A percentile compares a stretch with the other conserved stretches of the same genome.
Evolutionary conservation across 495 filamentous ascomycete species (phyloP).

Genomic region (Xylaria sp.): DNA sequence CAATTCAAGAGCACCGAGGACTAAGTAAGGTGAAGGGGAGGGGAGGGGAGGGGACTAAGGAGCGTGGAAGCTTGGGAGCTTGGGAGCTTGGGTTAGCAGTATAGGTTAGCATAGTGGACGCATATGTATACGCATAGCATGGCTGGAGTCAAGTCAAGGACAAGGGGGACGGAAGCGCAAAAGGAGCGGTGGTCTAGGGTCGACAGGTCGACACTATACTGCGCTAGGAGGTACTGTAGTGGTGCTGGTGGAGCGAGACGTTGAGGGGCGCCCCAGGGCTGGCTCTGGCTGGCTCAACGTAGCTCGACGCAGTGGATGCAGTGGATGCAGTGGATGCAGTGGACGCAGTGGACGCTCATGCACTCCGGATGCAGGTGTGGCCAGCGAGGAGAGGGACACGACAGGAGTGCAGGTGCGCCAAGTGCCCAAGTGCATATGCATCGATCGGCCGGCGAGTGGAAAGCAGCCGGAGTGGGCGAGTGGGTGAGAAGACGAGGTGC

Average conservation of each 20-base stretch:
- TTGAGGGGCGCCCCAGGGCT: conserved; percentile 26
- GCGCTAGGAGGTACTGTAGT: conserved; percentile 12
- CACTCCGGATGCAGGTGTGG: conserved; percentile 45
- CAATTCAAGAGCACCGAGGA: conserved; percentile 1
- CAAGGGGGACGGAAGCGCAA: conserved; percentile 31
- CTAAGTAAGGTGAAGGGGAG: background rate
- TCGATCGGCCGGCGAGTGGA: conserved; percentile 40
- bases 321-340: too few species aligned
- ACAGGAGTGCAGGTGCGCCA: conserved; percentile 35
- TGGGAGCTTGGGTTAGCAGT: background rate
- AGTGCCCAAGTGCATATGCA: conserved; percentile 43
- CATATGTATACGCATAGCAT: too few species aligned
- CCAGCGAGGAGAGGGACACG: conserved; percentile 44
- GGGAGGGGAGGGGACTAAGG: too few species aligned
- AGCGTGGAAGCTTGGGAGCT: background rate
- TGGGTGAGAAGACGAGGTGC: conserved; percentile 17
- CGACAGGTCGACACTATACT: conserved; percentile 1
- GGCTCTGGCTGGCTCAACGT: conserved; percentile 26
- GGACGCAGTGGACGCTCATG: conserved; percentile 35
- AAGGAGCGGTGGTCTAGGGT: conserved; percentile 28
- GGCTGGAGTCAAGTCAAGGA: conserved; percentile 28
- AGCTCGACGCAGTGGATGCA: conserved; percentile 29
- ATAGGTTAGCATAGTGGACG: background rate
- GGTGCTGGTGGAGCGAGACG: conserved; percentile 26
- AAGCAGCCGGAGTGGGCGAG: conserved; percentile 25